Evolutionary conservation across 2,329 filamentous ascomycete species (phyloP).

Genomic region (Onygenales sp.): DNA sequence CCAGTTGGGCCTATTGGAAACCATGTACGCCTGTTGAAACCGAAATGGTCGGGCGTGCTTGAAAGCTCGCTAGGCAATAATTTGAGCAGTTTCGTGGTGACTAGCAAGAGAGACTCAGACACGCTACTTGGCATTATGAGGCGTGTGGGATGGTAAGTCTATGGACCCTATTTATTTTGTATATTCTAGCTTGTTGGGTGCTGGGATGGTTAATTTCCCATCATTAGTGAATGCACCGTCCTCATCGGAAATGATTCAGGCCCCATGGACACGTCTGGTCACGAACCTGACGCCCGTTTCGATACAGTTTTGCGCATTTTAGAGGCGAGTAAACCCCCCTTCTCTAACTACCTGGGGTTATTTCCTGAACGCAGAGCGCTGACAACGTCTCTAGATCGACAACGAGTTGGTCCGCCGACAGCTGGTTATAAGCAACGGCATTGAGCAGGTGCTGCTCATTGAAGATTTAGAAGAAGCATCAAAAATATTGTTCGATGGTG

Average conservation of each 20-base stretch:
- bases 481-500: constrained; percentile 55
- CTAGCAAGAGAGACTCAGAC: constrained; percentile 64
- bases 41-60: constrained; percentile 73
- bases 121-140: constrained; percentile 58
- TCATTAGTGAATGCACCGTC: constrained; percentile 44
- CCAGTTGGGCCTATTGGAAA: constrained; percentile 79
- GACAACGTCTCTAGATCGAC: constrained; percentile 50
- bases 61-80: constrained; percentile 64
- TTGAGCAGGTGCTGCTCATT: constrained; percentile 79
- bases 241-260: constrained; percentile 51
- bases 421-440: constrained; percentile 69
- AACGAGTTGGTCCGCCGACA: constrained; percentile 68
- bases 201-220: constrained; percentile 5
- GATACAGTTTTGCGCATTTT: constrained; percentile 73
- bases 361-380: neutral
- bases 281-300: constrained; percentile 64
- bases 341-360: neutral
- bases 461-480: constrained; percentile 57
- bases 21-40: constrained; percentile 65
- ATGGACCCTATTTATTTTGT: neutral
- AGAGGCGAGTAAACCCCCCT: constrained; percentile 34
- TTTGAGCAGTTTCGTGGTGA: constrained; percentile 73
- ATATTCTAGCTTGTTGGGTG: neutral
- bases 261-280: constrained; percentile 48
- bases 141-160: constrained; percentile 40